phyloP scores from a whole-genome alignment of 2,329 filamentous ascomycete species.

The Dryadomyces quercivorus region DNA sequence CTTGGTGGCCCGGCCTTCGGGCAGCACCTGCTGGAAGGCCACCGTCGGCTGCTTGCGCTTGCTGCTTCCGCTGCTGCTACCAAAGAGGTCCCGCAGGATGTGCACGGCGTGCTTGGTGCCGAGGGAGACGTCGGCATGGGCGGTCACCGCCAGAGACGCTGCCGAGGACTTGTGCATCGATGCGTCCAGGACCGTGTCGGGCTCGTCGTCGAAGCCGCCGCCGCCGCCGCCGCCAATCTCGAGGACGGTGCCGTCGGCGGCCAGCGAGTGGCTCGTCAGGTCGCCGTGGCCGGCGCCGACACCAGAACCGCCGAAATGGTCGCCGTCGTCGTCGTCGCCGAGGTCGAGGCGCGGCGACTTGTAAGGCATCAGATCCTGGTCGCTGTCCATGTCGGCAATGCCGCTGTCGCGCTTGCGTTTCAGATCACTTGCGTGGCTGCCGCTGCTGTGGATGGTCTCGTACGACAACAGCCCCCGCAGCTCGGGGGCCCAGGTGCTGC shows the following conservation, averaged over 20 bases:
- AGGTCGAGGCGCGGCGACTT: constrained; percentile 61
- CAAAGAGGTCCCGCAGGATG: constrained; percentile 79
- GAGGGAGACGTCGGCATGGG: constrained; percentile 72
- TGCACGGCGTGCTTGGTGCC: constrained; percentile 95
- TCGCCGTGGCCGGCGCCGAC: constrained; percentile 36
- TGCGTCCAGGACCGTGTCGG: constrained; percentile 11
- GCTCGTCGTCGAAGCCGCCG: constrained; percentile 34
- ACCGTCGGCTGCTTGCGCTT: constrained; percentile 67
- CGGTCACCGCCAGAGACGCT: constrained; percentile 60
- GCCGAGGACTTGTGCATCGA: constrained; percentile 39
- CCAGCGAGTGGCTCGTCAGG: constrained; percentile 29
- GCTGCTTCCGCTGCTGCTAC: constrained; percentile 19
- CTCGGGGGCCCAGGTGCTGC: constrained; percentile 79
- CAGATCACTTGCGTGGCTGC: constrained; percentile 54
- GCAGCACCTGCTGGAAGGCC: constrained; percentile 86
- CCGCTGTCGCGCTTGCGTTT: constrained; percentile 92
- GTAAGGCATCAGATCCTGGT: constrained; percentile 46
- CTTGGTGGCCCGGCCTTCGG: constrained; percentile 67
- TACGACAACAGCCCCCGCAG: constrained; percentile 85
- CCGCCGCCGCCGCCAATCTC: constrained; percentile 44
- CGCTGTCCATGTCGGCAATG: constrained; percentile 64
- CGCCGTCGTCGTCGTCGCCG: constrained; percentile 58
- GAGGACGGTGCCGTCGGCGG: constrained; percentile 45
- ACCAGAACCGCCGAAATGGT: constrained; percentile 26
- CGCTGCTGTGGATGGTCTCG: constrained; percentile 50